Percentiles rank a stretch among this genome's conserved stretches.
Evolutionary conservation across 305 asterid species (phyloP).

Genomic region (Fraxinus dipetala): DNA sequence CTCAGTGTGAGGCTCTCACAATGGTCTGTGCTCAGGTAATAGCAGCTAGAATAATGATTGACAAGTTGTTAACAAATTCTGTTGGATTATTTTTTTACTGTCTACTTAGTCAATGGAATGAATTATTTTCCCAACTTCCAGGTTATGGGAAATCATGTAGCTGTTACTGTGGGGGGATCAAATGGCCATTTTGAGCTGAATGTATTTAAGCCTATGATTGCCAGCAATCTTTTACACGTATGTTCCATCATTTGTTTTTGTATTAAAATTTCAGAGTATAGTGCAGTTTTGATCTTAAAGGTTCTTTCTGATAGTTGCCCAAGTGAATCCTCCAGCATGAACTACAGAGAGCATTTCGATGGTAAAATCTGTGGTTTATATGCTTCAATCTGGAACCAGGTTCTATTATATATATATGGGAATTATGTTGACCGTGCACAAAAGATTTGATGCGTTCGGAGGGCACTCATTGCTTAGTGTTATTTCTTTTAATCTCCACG

Average conservation of each 20-base stretch:
- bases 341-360: neutral
- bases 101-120: neutral
- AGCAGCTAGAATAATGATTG: constrained; percentile 5
- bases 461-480: neutral
- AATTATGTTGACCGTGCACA: neutral
- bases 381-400: neutral
- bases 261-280: neutral
- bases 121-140: constrained; percentile 30
- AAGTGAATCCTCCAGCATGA: neutral
- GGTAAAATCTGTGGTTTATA: neutral
- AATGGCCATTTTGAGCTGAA: constrained; percentile 94
- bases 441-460: neutral
- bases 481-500: neutral
- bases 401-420: neutral
- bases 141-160: constrained; percentile 96
- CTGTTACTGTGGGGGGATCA: constrained; percentile 81
- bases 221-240: constrained; percentile 83
- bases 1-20: constrained; percentile 93
- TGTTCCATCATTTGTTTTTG: constrained; percentile 22
- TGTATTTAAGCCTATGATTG: constrained; percentile 91
- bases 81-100: constrained; percentile 6
- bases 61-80: constrained; percentile 9
- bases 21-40: constrained; percentile 95
- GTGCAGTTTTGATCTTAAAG: neutral
- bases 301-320: neutral